Base-by-base conservation (phyloP, 2,329 filamentous ascomycete genomes). In the Beauveria medogensis region DNA sequence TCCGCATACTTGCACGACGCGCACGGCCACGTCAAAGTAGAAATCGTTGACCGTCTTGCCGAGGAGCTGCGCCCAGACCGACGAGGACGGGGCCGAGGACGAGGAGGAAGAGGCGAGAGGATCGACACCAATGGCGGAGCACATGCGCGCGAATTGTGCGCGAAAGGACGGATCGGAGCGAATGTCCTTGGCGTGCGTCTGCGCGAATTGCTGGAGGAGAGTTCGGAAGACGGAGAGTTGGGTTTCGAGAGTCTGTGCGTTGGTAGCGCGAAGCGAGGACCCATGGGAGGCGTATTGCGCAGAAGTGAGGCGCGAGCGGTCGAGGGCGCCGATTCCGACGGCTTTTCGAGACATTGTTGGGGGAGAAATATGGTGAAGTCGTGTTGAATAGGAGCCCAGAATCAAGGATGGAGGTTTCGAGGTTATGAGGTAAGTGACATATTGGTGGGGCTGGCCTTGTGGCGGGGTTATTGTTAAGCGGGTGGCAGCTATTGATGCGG, bases 141-240 rank as follows among this genome's bases (percentile, higher is more conserved):
- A 99, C 94, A 99, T 99, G 73, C 93, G 91, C 3, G 94, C 93
- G 71, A 99, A 99, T 75, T 99, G 93, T 40, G 93, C 92, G 63
- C 94, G 91, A 75, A 99, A 99, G 9, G 86, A 88, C 6, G 94
- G 94, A 73, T 97, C 92, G 2, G 92, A 96, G 65, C 93, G 92
- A 63, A 99, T 99, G 69, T 96, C 94, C 71, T 92, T 92, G 67
- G 89, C 90, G 80, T 99, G 94, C 55, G 93, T 96, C 70, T 93
- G 83, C 50, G 92, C 91, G 75, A 99, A 99, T 74, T 95, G 92
- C 77, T 97, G 92, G 6, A 99, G 85, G 12, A 97, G 83, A 20
- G 91, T 94, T 70, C 96, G 92, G 81, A 99, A 99, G 70, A 97
- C 92, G 66, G 92, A 88, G 64, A 99, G 88, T 73, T 99, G 94